Base-by-base conservation (phyloP, 768 basidiomycete genomes). In the Macrocybe gigantea region DNA sequence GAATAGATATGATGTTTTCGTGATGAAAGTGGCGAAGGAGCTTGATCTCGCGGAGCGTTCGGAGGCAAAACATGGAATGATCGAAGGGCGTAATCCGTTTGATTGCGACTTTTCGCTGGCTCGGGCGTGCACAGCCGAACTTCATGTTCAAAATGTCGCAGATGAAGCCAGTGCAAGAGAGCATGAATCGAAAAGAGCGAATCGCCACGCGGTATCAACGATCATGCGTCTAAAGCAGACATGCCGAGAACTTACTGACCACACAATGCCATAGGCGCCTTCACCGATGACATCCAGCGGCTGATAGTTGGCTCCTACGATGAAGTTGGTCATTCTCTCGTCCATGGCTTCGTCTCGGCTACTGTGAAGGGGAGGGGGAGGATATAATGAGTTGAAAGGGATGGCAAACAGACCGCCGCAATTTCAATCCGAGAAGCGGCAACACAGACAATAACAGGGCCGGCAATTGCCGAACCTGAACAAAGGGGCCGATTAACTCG, bases 81-180 rank as follows among this genome's bases (percentile, higher is more conserved):
- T 93, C 92, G 56, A 97, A 96, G 0, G 94, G 94, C 0, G 87
- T 83, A 63, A 98, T 96, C 56, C 89, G 87, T 68, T 97, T 97
- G 64, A 97, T 96, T 32, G 94, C 94, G 41, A 98, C 94, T 68
- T 83, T 88, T 38, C 88, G 78, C 38, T 84, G 82, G 0, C 84
- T 85, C 1, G 87, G 79, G 45, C 64, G 63, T 95, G 91, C 6
- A 89, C 67, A 6, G 93, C 92, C 41, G 87, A 87, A 60, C 78
- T 80, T 55, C 9, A 37, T 57, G 56, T 33, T 29, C 34, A 48
- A 33, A 22, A 4, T 22, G 22, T 22, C 22, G 44, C 48, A 46
- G 49, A 60, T 59, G 45, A 57, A 47, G 29, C 7, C 14, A 33
- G 47, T 49, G 45, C 35, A 33, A 33, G 52, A 37, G 29, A 22